Conservation (phyloP, 2,329 filamentous ascomycete species). For the Pseudocercospora cruenta region DNA sequence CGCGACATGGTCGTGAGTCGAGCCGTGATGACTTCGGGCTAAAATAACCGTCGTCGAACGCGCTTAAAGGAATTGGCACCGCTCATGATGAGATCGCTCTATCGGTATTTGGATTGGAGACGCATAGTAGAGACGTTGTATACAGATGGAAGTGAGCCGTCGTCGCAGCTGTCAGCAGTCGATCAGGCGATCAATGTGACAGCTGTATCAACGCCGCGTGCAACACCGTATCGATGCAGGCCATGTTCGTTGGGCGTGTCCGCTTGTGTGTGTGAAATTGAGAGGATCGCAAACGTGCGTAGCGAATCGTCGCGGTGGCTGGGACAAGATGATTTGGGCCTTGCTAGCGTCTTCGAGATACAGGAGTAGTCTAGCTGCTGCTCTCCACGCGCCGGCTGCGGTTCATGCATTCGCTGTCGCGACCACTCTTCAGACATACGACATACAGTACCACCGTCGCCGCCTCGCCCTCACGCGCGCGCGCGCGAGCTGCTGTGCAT, state of each 20-base stretch:
- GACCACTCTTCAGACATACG: background rate
- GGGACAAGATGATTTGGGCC: background rate
- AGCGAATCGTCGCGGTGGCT: background rate
- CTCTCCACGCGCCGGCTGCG: background rate
- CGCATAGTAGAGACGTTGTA: background rate
- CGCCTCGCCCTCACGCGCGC: background rate
- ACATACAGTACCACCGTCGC: background rate
- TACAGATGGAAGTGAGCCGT: background rate
- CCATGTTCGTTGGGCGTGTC: background rate
- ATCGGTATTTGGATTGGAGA: background rate
- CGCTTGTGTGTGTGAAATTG: slow-evolving; percentile 2
- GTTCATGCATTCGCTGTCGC: background rate
- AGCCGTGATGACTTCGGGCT: background rate
- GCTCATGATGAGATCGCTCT: background rate
- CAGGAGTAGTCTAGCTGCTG: background rate
- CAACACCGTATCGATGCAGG: background rate
- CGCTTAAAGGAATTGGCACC: background rate
- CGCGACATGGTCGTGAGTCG: background rate
- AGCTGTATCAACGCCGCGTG: background rate
- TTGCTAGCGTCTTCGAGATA: background rate
- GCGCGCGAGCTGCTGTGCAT: background rate
- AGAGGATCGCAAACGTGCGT: slow-evolving; percentile 8
- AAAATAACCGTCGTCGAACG: background rate
- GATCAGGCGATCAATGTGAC: background rate
- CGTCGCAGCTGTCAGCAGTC: slow-evolving; percentile 1